Evolutionary conservation across 306 rosid species (phyloP).

Genomic region (Senna siamea): DNA sequence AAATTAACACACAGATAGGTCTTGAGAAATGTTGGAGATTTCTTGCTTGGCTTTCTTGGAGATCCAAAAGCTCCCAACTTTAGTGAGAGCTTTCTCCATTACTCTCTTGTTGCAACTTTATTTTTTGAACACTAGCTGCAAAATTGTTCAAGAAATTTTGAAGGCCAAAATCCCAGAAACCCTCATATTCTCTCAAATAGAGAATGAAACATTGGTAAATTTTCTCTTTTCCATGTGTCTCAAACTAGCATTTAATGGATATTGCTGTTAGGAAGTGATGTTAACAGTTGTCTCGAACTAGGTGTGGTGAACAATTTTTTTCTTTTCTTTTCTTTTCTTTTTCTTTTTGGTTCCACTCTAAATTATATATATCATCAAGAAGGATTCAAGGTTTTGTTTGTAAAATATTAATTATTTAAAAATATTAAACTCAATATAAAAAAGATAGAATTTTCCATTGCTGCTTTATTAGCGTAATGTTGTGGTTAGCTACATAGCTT

Average conservation of each 20-base stretch:
- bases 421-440: too few relatives aligned
- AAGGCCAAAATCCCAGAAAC: neutral
- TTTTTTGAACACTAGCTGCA: too few relatives aligned
- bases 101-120: too few relatives aligned
- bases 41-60: constrained; percentile 59
- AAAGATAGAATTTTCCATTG: too few relatives aligned
- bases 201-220: neutral
- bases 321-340: too few relatives aligned
- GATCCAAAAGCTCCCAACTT: constrained; percentile 52
- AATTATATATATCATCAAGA: too few relatives aligned
- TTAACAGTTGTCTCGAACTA: neutral
- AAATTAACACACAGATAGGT: constrained; percentile 44
- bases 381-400: too few relatives aligned
- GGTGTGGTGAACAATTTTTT: too few relatives aligned
- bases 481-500: constrained; percentile 11
- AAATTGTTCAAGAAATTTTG: too few relatives aligned
- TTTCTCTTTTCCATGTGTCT: neutral
- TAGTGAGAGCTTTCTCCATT: constrained; percentile 48
- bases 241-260: too few relatives aligned
- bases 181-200: neutral
- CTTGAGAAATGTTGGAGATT: constrained; percentile 44
- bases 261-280: neutral
- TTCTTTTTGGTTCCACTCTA: too few relatives aligned
- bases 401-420: too few relatives aligned
- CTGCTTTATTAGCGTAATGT: neutral